Evolutionary conservation across 371 early-diverging fungal species (phyloP).

Genomic region (Mucor piriformis): DNA sequence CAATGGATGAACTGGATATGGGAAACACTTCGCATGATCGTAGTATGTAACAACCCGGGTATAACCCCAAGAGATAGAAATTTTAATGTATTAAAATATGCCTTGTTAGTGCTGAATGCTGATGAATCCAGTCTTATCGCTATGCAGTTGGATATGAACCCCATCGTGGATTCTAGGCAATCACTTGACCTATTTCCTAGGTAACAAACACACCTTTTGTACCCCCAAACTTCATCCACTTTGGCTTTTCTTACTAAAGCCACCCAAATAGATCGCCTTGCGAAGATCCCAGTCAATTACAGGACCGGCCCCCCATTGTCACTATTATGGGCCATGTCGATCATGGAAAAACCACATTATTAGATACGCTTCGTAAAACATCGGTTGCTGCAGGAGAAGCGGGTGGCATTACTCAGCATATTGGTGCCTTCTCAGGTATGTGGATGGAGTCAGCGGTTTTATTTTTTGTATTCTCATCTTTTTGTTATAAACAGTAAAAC

Average conservation of each 20-base stretch:
- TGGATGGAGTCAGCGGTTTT: no score
- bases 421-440: slow-evolving; percentile 94
- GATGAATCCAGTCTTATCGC: slow-evolving; percentile 88
- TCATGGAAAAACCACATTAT: slow-evolving; percentile 96
- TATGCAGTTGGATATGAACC: slow-evolving; percentile 84
- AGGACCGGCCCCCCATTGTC: slow-evolving; percentile 87
- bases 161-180: slow-evolving; percentile 69
- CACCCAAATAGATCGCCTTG: slow-evolving; percentile 57
- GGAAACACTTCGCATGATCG: slow-evolving; percentile 72
- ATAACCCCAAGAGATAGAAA: no score
- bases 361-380: slow-evolving; percentile 92
- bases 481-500: slow-evolving; percentile 47
- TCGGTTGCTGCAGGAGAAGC: slow-evolving; percentile 94
- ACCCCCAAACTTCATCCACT: neutral
- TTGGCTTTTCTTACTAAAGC: neutral
- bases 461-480: no score
- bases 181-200: slow-evolving; percentile 63
- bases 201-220: slow-evolving; percentile 29
- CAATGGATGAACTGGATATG: slow-evolving; percentile 78
- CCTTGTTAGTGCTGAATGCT: slow-evolving; percentile 64
- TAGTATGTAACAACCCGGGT: slow-evolving; percentile 38
- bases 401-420: slow-evolving; percentile 98
- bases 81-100: neutral
- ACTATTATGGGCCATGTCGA: slow-evolving; percentile 99
- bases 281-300: slow-evolving; percentile 70